Percentiles rank a stretch among this genome's conserved stretches.
These are phyloP conservation scores for Aspergillus arachidicola DNA, from an alignment of 2,329 filamentous ascomycete species.

Conservation along the genomic window DNA sequence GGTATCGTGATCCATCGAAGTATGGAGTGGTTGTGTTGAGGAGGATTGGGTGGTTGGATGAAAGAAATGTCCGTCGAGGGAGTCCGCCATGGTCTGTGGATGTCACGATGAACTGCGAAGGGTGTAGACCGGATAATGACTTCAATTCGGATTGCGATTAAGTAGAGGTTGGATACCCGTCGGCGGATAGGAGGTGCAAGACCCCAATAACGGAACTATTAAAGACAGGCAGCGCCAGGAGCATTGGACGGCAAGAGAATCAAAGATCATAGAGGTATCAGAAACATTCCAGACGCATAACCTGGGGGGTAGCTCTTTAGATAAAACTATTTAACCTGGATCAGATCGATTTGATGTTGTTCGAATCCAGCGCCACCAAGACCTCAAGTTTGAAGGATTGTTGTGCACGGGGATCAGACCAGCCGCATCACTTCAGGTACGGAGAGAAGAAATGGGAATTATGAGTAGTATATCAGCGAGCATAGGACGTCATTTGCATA, in stretches of 20 bases:
- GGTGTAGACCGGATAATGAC: background rate
- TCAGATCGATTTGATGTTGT: background rate
- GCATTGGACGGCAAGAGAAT: background rate
- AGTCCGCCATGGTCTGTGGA: conserved; percentile 44
- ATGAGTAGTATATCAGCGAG: background rate
- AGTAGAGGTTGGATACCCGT: conserved; percentile 1
- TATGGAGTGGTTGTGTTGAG: conserved; percentile 24
- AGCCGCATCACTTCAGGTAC: background rate
- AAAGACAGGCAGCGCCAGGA: background rate
- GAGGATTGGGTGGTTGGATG: conserved; percentile 39
- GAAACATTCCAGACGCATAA: background rate
- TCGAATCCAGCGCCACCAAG: background rate
- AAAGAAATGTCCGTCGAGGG: conserved; percentile 60
- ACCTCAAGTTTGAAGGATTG: background rate
- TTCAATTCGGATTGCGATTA: background rate
- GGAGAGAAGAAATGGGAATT: background rate
- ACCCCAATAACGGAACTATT: conserved; percentile 13
- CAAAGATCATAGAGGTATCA: background rate
- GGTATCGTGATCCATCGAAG: conserved; percentile 18
- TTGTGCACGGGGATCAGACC: background rate
- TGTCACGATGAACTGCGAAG: background rate
- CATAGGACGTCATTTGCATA: background rate
- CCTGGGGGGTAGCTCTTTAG: background rate
- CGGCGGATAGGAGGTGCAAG: conserved; percentile 10
- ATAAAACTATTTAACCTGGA: background rate